Percentiles rank a stretch among this genome's conserved stretches.
Conservation (phyloP, 495 filamentous ascomycete species). For the Extremus antarcticus region DNA sequence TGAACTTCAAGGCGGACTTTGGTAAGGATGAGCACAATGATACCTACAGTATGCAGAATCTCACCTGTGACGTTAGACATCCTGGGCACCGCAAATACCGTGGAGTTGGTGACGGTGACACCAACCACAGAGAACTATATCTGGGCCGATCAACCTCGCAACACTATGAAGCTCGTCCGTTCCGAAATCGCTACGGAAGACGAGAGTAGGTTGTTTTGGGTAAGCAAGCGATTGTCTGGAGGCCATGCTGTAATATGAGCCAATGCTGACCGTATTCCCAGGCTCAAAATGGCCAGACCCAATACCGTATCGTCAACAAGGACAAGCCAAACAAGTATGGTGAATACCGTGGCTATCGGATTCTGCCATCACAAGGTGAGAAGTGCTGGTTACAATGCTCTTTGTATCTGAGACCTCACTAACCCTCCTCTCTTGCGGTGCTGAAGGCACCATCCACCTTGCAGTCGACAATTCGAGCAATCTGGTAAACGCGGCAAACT, state of each 20-base stretch:
- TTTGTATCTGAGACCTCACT: too few species aligned
- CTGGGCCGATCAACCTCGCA: constrained; percentile 39
- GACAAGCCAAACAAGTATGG: constrained; percentile 42
- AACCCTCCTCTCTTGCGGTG: not conserved
- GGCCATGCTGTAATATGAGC: too few species aligned
- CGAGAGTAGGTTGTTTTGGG: constrained; percentile 44
- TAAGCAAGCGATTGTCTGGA: too few species aligned
- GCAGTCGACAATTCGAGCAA: constrained; percentile 40
- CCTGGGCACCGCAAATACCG: constrained; percentile 37
- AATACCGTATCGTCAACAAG: constrained; percentile 42
- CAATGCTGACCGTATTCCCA: too few species aligned
- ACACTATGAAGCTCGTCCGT: constrained; percentile 44
- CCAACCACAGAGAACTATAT: constrained; percentile 28
- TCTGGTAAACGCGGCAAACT: constrained; percentile 37
- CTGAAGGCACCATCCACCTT: constrained; percentile 29
- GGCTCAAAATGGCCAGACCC: constrained; percentile 36
- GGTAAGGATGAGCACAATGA: constrained; percentile 27
- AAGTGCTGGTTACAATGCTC: too few species aligned
- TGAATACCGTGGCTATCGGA: constrained; percentile 45
- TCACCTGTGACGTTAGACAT: constrained; percentile 44
- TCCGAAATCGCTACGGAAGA: constrained; percentile 35
- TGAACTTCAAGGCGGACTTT: constrained; percentile 48
- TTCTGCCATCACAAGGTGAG: constrained; percentile 36
- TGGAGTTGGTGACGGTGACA: constrained; percentile 26
- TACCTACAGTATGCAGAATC: constrained; percentile 19